Conservation (phyloP, 83 land plant species). For the Thuja plicata region DNA sequence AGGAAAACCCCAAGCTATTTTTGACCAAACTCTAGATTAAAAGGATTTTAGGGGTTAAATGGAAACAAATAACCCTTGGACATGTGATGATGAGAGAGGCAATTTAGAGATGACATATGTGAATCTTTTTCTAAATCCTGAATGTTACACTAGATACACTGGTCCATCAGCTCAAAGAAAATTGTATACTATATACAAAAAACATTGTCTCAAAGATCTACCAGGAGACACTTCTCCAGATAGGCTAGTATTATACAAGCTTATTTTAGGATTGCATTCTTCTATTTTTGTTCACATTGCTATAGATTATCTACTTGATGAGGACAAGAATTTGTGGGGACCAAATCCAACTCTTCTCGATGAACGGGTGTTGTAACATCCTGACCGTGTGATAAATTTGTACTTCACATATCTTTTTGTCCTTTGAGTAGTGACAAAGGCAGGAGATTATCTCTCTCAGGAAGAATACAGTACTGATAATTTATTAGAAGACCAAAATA, state of each 20-base stretch:
- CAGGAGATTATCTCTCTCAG: conserved; percentile 72
- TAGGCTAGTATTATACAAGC: conserved; percentile 75
- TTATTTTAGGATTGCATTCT: conserved; percentile 92
- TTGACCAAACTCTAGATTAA: conserved; percentile 84
- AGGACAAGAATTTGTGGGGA: conserved; percentile 77
- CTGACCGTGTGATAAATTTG: conserved; percentile 87
- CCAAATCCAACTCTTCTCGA: conserved; percentile 63
- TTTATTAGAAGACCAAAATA: conserved; percentile 65
- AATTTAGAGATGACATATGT: conserved; percentile 96
- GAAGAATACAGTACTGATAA: conserved; percentile 97
- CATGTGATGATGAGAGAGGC: conserved; percentile 89
- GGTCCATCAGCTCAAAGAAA: conserved; percentile 90
- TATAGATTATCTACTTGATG: conserved; percentile 92
- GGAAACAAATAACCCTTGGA: conserved; percentile 95
- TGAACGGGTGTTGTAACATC: conserved; percentile 82
- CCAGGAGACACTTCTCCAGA: conserved; percentile 71
- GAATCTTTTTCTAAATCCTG: conserved; percentile 87
- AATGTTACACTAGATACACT: conserved; percentile 88
- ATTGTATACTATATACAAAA: conserved; percentile 85
- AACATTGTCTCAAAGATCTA: conserved; percentile 84
- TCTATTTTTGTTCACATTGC: conserved; percentile 95
- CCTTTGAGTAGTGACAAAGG: conserved; percentile 91
- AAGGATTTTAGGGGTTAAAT: conserved; percentile 84
- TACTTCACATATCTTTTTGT: conserved; percentile 93
- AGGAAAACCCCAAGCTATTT: conserved; percentile 85